Evolutionary conservation across 2,329 filamentous ascomycete species (phyloP).

Genomic region (Curvularia verruculosa): DNA sequence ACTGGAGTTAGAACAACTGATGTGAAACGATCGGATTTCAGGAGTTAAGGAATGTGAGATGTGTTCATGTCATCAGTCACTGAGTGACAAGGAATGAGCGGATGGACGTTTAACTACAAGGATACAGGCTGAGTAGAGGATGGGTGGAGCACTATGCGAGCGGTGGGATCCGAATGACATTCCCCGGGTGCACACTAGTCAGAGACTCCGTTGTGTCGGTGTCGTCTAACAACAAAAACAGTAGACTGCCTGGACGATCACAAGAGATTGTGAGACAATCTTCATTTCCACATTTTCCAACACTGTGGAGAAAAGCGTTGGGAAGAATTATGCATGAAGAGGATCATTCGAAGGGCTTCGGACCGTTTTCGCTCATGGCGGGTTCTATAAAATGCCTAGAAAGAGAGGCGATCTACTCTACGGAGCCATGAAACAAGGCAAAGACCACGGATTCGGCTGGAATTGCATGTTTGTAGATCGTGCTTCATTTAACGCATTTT

Average conservation of each 20-base stretch:
- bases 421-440: background rate
- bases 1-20: background rate
- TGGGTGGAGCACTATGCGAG: background rate
- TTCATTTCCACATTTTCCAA: conserved; percentile 1
- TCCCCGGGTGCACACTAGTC: background rate
- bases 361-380: background rate
- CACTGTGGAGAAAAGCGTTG: background rate
- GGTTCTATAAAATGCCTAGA: background rate
- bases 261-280: background rate
- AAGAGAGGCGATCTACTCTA: background rate
- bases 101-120: background rate
- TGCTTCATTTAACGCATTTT: background rate
- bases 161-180: background rate
- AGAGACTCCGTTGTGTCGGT: background rate
- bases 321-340: background rate
- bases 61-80: background rate
- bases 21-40: background rate
- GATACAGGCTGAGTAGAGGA: background rate
- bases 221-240: background rate
- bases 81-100: background rate
- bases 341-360: background rate
- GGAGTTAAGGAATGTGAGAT: background rate
- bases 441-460: background rate
- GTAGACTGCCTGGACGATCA: background rate
- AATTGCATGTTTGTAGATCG: background rate